These are phyloP conservation scores for Leptoxyphium fumago DNA, from an alignment of 2,329 filamentous ascomycete genomes.

Conservation along the genomic window DNA sequence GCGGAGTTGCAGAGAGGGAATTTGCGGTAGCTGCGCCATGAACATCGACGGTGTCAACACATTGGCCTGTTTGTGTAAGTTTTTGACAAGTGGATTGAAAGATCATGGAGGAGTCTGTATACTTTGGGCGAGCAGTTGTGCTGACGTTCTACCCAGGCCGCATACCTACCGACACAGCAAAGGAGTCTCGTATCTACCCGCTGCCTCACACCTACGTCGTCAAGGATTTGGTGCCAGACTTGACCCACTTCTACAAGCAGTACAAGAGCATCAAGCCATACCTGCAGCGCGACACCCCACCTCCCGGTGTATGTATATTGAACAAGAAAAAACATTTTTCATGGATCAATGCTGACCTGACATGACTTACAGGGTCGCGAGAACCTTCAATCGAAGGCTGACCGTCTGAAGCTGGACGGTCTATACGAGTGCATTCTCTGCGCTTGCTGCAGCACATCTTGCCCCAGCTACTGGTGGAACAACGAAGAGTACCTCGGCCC, in stretches of 20 bases:
- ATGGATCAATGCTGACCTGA: constrained; percentile 1
- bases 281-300: constrained; percentile 75
- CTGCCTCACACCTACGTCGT: constrained; percentile 97
- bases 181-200: constrained; percentile 90
- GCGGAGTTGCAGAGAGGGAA: constrained; percentile 91
- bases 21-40: constrained; percentile 98
- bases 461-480: constrained; percentile 99
- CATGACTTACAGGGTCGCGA: constrained; percentile 58
- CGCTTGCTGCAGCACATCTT: constrained; percentile 97
- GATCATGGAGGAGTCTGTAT: not conserved
- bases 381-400: constrained; percentile 76
- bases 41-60: constrained; percentile 99
- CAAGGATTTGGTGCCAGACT: constrained; percentile 94
- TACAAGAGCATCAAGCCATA: constrained; percentile 99
- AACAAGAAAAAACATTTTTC: constrained; percentile 1
- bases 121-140: not conserved
- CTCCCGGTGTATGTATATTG: constrained; percentile 55
- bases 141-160: constrained; percentile 50
- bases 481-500: constrained; percentile 95
- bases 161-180: constrained; percentile 67
- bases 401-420: constrained; percentile 92
- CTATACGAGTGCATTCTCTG: constrained; percentile 99
- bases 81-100: constrained; percentile 13
- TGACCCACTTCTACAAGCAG: constrained; percentile 99
- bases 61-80: constrained; percentile 85